Evolutionary conservation across 2,329 filamentous ascomycete species (phyloP), one percentile per base, ranked within the genome.

Genomic region (Paecilomyces dactylethromorphus): DNA sequence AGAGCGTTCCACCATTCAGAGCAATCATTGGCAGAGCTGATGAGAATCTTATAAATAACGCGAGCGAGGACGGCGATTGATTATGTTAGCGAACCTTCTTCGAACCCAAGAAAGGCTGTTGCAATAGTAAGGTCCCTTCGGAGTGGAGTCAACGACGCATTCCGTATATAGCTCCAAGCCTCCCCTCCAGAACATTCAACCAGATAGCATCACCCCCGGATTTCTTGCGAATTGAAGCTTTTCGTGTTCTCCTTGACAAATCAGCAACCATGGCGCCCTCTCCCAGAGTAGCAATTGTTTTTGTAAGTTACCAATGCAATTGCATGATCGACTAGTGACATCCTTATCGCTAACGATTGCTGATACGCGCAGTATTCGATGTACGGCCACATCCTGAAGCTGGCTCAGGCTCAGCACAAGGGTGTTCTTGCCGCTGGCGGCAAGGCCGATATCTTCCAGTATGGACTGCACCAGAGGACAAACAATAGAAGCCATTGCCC

Each of bases 361-460:
- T 53, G 45, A 56, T 29, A 29, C 22, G 45, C 58, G 31, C 62
- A 94, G 90, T 96, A 96, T 81, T 95, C 91, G 66, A 89, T 92
- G 85, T 96, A 94, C 79, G 93, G 94, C 78, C 92, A 97, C 80
- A 88, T 96, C 78, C 80, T 83, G 78, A 79, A 87, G 73, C 77
- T 97, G 69, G 94, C 93, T 70, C 87, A 94, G 76, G 91, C 92
- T 64, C 92, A 97, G 82, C 90, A 92, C 83, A 86, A 84, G 71
- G 94, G 94, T 73, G 90, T 97, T 71, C 87, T 92, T 79, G 86
- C 88, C 71, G 92, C 91, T 63, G 94, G 94, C 64, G 92, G 92
- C 64, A 79, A 81, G 52, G 91, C 81, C 77, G 89, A 93, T 70
- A 74, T 97, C 72, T 96, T 81, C 85, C 92, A 96, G 87, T 88